Percentiles rank a stretch among this genome's conserved stretches.
These are phyloP conservation scores for Metrosideros polymorpha DNA, from an alignment of 441 rosid species.

Conservation along the genomic window DNA sequence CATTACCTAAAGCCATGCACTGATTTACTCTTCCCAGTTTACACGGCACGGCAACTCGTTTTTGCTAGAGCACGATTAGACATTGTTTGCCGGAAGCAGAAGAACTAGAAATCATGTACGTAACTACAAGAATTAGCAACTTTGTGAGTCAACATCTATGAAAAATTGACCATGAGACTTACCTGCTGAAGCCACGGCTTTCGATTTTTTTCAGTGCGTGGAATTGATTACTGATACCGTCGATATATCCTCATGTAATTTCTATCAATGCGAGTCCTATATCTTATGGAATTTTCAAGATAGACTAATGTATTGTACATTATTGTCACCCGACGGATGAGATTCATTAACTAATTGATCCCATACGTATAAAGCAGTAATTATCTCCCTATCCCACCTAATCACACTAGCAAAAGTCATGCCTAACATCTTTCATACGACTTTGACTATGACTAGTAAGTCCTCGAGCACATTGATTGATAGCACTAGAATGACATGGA, in stretches of 20 bases:
- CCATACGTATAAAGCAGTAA: background rate
- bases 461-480: background rate
- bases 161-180: background rate
- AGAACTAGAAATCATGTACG: background rate
- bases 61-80: background rate
- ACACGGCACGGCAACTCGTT: background rate
- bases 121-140: background rate
- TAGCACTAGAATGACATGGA: background rate
- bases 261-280: background rate
- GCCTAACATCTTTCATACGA: background rate
- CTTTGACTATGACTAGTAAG: background rate
- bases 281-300: background rate
- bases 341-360: background rate
- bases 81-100: background rate
- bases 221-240: background rate
- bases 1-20: background rate
- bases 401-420: background rate
- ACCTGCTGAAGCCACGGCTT: background rate
- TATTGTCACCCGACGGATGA: background rate
- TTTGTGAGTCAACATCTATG: background rate
- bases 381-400: background rate
- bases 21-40: background rate
- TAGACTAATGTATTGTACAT: background rate
- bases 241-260: background rate
- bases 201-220: background rate